Evolutionary conservation across 2,329 filamentous ascomycete species (phyloP), one percentile per base, ranked within the genome.

Genomic region (Trichoderma oligosporum): DNA sequence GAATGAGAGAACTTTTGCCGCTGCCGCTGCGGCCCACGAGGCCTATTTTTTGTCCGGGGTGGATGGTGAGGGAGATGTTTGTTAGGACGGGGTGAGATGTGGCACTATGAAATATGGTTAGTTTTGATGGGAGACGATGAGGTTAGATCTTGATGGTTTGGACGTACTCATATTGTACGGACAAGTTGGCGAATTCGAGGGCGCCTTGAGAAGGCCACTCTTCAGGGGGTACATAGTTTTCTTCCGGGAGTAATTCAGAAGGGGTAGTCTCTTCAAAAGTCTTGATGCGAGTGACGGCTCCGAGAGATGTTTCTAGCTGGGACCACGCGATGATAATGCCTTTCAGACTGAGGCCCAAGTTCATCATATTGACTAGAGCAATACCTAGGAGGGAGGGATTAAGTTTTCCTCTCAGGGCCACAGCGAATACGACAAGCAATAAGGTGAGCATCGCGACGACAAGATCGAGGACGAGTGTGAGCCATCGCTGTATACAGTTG

Each of bases 401-500:
- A 4, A 70, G 59, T 45, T 64, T 67, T 9, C 58, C 72, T 61
- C 47, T 61, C 0, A 70, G 51, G 0, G 74, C 67, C 1, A 70
- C 69, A 0, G 80, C 76, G 2, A 79, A 73, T 1, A 36, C 57
- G 1, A 70, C 63, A 0, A 70, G 62, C 4, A 70, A 51, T 3
- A 79, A 68, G 0, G 77, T 76, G 25, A 83, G 69, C 2, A 67
- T 72, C 0, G 79, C 78, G 2, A 82, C 78, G 1, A 82, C 68
- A 29, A 83, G 64, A 53, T 82, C 76, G 5, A 83, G 58, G 0
- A 80, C 78, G 1, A 83, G 66, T 0, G 71, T 75, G 2, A 82
- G 70, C 80, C 80, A 83, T 36, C 77, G 69, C 56, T 83, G 81
- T 7, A 82, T 75, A 14, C 75, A 73, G 47, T 74, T 77, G 29